Conservation (phyloP, 495 filamentous ascomycete species). For the Aspergillus kassunensis region DNA sequence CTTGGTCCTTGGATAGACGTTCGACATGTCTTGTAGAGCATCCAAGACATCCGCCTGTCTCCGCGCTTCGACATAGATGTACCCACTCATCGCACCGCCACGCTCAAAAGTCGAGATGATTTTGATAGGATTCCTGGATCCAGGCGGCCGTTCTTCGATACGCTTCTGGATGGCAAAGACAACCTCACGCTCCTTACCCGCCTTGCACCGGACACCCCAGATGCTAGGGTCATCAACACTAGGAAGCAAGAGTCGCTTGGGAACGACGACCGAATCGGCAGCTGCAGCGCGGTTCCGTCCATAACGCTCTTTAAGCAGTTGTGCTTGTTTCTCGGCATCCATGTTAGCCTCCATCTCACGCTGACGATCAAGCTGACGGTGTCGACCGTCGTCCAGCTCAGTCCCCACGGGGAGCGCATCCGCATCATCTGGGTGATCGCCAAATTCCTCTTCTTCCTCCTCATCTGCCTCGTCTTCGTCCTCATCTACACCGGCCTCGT, state of each 20-base stretch:
- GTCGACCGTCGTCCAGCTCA: constrained; percentile 82
- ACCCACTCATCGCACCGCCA: constrained; percentile 81
- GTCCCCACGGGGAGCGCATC: constrained; percentile 74
- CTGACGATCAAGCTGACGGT: constrained; percentile 89
- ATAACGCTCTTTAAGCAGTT: constrained; percentile 79
- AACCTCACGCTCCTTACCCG: constrained; percentile 90
- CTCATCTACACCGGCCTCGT: constrained; percentile 93
- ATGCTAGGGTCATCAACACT: constrained; percentile 94
- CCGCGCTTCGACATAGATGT: constrained; percentile 90
- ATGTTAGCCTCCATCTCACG: constrained; percentile 78
- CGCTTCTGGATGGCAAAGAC: constrained; percentile 80
- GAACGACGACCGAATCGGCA: constrained; percentile 62
- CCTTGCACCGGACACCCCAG: constrained; percentile 89
- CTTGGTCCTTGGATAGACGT: constrained; percentile 80
- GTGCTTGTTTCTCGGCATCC: constrained; percentile 91
- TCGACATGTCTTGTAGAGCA: constrained; percentile 75
- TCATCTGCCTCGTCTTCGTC: constrained; percentile 89
- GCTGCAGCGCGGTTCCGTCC: constrained; percentile 58
- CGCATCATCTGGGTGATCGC: constrained; percentile 85
- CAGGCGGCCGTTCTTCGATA: constrained; percentile 66
- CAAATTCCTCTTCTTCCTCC: constrained; percentile 88
- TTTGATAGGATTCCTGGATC: constrained; percentile 69
- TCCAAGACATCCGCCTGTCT: constrained; percentile 79
- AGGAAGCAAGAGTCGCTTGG: constrained; percentile 84
- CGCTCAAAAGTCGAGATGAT: constrained; percentile 90